phyloP scores from a whole-genome alignment of 768 basidiomycete species.

The Leccinum boreale region DNA sequence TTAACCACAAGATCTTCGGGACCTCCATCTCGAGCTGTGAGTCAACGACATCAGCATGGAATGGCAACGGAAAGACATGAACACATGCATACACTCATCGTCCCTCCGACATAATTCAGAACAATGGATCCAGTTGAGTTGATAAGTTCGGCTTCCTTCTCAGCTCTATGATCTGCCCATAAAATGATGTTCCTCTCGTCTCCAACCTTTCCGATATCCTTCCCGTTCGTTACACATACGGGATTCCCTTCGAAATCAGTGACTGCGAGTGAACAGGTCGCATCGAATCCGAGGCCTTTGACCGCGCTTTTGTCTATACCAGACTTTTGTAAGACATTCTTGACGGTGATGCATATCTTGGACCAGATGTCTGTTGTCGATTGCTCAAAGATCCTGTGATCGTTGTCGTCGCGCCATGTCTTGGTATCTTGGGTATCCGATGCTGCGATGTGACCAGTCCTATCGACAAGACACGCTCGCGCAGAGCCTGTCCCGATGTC shows the following conservation, averaged over 20 bases:
- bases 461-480: constrained; percentile 75
- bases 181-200: constrained; percentile 87
- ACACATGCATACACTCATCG: constrained; percentile 72
- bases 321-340: constrained; percentile 57
- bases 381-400: constrained; percentile 96
- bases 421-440: constrained; percentile 78
- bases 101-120: constrained; percentile 92
- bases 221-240: constrained; percentile 68
- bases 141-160: constrained; percentile 87
- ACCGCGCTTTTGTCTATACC: constrained; percentile 56
- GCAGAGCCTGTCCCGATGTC: constrained; percentile 95
- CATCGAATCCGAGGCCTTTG: constrained; percentile 91
- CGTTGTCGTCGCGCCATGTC: constrained; percentile 79
- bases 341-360: constrained; percentile 59
- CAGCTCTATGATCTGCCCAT: constrained; percentile 97
- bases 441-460: constrained; percentile 66
- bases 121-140: constrained; percentile 82
- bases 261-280: constrained; percentile 94
- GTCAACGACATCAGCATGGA: constrained; percentile 5
- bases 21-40: constrained; percentile 94
- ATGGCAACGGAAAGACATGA: neutral
- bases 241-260: constrained; percentile 70
- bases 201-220: constrained; percentile 48
- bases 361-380: constrained; percentile 88
- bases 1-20: constrained; percentile 96